Percentiles rank a stretch among this genome's conserved stretches.
Conservation (phyloP, 1,284 basidiomycete genomes). For the Trichosporon ovoides region DNA sequence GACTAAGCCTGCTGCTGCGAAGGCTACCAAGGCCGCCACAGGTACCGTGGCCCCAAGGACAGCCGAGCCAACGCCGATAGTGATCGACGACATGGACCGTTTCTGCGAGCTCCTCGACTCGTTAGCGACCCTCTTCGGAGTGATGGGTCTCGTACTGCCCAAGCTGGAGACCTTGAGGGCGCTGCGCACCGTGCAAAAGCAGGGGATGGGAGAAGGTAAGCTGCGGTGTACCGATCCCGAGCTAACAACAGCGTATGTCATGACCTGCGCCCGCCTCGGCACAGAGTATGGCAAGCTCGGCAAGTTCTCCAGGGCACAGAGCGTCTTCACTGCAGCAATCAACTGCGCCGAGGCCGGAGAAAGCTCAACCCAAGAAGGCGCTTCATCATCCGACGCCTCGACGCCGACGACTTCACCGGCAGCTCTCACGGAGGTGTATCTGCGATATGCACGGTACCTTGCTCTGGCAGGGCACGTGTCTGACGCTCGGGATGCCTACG, state of each 20-base stretch:
- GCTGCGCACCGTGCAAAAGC: slow-evolving; percentile 56
- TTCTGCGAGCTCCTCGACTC: slow-evolving; percentile 56
- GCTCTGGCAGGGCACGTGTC: slow-evolving; percentile 59
- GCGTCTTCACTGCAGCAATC: slow-evolving; percentile 58
- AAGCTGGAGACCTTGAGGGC: slow-evolving; percentile 53
- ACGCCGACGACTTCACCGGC: slow-evolving; percentile 19
- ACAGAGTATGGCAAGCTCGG: slow-evolving; percentile 72
- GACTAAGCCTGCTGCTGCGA: background rate
- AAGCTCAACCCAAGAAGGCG: background rate
- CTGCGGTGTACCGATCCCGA: background rate
- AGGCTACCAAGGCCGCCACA: background rate
- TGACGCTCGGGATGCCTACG: slow-evolving; percentile 50
- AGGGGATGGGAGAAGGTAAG: slow-evolving; percentile 44
- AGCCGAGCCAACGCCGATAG: background rate
- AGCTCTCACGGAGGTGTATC: slow-evolving; percentile 55
- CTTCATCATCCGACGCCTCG: background rate
- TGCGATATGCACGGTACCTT: slow-evolving; percentile 64
- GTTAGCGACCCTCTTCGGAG: slow-evolving; percentile 61
- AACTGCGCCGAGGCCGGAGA: slow-evolving; percentile 36
- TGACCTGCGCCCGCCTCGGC: slow-evolving; percentile 64
- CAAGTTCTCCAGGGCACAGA: slow-evolving; percentile 60
- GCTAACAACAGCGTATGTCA: slow-evolving; percentile 57
- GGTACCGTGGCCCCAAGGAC: background rate
- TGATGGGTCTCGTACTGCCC: slow-evolving; percentile 54
- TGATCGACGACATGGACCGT: slow-evolving; percentile 54